These are phyloP conservation scores for Oligophagozyma castellii DNA, from an alignment of 1,139 yeast genomes.

Conservation along the genomic window DNA sequence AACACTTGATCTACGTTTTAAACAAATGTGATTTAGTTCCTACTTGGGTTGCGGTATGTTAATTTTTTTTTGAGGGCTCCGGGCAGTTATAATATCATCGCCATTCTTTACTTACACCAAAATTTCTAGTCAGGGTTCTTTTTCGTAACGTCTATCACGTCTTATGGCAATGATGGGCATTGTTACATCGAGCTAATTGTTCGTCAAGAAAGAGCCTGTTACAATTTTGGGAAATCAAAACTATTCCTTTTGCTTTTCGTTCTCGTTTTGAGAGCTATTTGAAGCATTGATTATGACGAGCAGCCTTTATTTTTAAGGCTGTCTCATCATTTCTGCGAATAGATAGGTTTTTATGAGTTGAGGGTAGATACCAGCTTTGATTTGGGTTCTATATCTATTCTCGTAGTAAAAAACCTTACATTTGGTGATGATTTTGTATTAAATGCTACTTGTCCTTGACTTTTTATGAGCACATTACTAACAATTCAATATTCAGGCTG, in stretches of 20 bases:
- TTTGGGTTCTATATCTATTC: not conserved
- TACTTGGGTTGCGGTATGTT: slow-evolving; percentile 98
- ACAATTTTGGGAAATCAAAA: slow-evolving; percentile 85
- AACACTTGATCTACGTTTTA: slow-evolving; percentile 85
- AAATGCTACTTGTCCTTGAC: slow-evolving; percentile 1
- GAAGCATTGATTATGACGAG: slow-evolving; percentile 8
- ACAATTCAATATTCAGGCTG: slow-evolving; percentile 51
- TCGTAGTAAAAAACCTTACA: slow-evolving; percentile 61
- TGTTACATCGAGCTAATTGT: slow-evolving; percentile 3
- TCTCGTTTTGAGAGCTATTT: slow-evolving; percentile 25
- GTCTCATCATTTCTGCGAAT: slow-evolving; percentile 8
- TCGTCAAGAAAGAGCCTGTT: slow-evolving; percentile 57
- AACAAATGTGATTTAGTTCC: slow-evolving; percentile 98
- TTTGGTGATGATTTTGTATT: slow-evolving; percentile 5
- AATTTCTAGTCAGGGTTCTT: slow-evolving; percentile 57
- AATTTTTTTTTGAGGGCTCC: slow-evolving; percentile 10
- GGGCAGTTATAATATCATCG: too few relatives aligned
- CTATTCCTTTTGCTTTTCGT: slow-evolving; percentile 39
- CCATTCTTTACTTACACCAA: too few relatives aligned
- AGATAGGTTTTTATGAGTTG: slow-evolving; percentile 49
- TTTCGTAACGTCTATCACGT: slow-evolving; percentile 7
- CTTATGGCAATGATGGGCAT: too few relatives aligned
- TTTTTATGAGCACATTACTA: not conserved
- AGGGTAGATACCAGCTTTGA: slow-evolving; percentile 9
- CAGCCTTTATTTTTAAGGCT: slow-evolving; percentile 16